Conservation (phyloP, 1,284 basidiomycete genomes). For the Waitea zeae region DNA sequence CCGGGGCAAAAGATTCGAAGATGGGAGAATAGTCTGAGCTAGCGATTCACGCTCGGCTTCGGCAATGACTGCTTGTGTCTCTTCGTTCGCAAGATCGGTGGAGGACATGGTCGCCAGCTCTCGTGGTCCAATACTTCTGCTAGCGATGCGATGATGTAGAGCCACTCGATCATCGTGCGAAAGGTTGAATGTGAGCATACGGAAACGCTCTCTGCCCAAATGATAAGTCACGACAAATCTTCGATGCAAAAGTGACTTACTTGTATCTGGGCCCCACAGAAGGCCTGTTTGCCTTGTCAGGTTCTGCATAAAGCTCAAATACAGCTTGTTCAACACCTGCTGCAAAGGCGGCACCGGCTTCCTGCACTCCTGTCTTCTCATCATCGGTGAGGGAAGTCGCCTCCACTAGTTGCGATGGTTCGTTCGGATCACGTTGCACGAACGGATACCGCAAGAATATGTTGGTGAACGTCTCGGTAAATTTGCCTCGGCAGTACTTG, state of each 20-base stretch:
- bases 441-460: conserved; percentile 55
- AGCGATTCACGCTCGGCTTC: conserved; percentile 64
- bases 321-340: conserved; percentile 50
- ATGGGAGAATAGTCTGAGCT: conserved; percentile 67
- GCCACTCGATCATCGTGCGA: conserved; percentile 56
- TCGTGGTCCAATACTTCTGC: conserved; percentile 40
- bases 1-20: conserved; percentile 41
- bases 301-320: conserved; percentile 56
- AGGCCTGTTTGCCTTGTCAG: conserved; percentile 53
- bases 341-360: conserved; percentile 40
- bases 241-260: conserved; percentile 22
- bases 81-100: conserved; percentile 72
- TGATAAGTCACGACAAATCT: conserved; percentile 6
- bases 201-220: conserved; percentile 54
- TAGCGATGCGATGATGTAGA: conserved; percentile 60
- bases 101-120: conserved; percentile 71
- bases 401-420: conserved; percentile 14
- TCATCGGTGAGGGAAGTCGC: conserved; percentile 30
- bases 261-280: conserved; percentile 64
- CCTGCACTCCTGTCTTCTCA: conserved; percentile 32
- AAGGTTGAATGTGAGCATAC: conserved; percentile 69
- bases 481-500: conserved; percentile 59
- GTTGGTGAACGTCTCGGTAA: conserved; percentile 47
- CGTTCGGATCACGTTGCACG: conserved; percentile 18
- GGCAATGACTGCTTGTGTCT: conserved; percentile 63